These are phyloP conservation scores for Pholiota conissans DNA, from an alignment of 768 basidiomycete species.

Conservation along the genomic window DNA sequence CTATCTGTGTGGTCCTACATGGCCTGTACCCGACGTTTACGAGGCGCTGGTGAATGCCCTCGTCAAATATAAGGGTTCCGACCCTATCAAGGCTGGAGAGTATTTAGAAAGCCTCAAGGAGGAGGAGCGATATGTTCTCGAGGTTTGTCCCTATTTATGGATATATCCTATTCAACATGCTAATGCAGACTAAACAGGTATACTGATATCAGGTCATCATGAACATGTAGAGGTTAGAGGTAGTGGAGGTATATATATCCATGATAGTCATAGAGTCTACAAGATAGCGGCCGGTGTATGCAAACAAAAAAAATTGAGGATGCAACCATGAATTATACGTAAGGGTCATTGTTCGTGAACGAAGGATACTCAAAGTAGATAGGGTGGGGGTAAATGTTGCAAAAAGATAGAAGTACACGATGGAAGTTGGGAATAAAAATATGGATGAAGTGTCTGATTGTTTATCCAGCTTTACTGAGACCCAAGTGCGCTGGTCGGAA, in stretches of 20 bases:
- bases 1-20: constrained; percentile 97
- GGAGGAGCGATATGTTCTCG: constrained; percentile 95
- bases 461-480: constrained; percentile 12
- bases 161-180: background rate
- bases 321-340: background rate
- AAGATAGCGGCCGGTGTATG: too few species aligned
- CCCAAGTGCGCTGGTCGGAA: constrained; percentile 16
- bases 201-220: background rate
- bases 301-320: too few species aligned
- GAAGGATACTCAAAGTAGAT: background rate
- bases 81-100: constrained; percentile 65
- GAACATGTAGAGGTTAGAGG: background rate
- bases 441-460: background rate
- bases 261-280: background rate
- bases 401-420: constrained; percentile 12
- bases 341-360: background rate
- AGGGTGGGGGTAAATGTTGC: background rate
- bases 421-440: background rate
- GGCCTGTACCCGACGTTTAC: constrained; percentile 99
- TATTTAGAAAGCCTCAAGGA: constrained; percentile 92
- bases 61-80: constrained; percentile 66
- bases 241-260: background rate
- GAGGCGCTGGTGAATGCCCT: constrained; percentile 87
- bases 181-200: background rate
- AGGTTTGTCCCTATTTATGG: constrained; percentile 49